Evolutionary conservation across 441 rosid genomes (phyloP), one percentile per base, ranked within the genome.

Genomic region (Euphorbia schlechtendalii): DNA sequence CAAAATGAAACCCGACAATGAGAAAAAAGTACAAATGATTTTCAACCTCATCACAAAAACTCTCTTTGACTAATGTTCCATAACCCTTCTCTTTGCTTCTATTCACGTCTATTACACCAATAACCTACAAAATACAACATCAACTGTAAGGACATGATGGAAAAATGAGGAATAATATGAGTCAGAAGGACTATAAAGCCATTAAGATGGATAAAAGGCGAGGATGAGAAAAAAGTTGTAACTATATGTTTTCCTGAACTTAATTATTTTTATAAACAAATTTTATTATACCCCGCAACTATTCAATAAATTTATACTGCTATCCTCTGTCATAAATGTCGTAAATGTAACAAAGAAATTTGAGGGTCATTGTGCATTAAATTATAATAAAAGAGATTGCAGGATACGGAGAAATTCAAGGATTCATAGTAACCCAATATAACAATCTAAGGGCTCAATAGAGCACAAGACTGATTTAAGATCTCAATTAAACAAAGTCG

Each of bases 1-100:
- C 8, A 18, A 17, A 59, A 49, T 56, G 56, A 40, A 56, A 18
- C 58, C 36, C 28, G 32, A 24, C 61, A 67, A 59, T 9, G 18
- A 62, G 38, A 66, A 13, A 20, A 40, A 32, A 46, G n/a, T n/a
- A 36, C 27, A 70, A 38, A 61, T 45, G 18, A 61, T 61, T 56
- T 38, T 70, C 77, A 78, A 94, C 99, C 99, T 94, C 97, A 56
- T 87, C 82, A 75, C 96, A 94, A 76, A 94, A 89, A 64, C 89
- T 86, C 30, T 94, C 99, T 77, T 84, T 94, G 71, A 94, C 96
- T 59, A 90, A 66, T 61, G 97, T 94, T 71, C 76, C 87, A 67
- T 89, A 94, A 60, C 96, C 89, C 74, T 83, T 89, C 73, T 89
- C 96, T 78, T 89, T 89, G 70, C 81, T 80, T 87, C 96, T 87